Conservation (phyloP, 139 green algal genomes). For the Micractinium sp. region DNA sequence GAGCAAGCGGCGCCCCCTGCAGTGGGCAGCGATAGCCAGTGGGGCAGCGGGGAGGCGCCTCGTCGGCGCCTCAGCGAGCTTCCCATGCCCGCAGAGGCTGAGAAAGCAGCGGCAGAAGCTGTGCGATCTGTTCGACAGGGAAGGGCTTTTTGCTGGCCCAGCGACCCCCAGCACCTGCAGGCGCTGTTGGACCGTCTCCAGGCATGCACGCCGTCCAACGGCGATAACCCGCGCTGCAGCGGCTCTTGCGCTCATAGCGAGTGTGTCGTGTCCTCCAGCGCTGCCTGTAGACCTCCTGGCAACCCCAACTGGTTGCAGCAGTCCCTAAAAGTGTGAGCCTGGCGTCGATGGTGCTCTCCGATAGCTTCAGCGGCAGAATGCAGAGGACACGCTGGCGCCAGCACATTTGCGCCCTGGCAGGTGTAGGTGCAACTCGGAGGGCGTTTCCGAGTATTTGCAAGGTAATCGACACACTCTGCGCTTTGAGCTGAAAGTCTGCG, state of each 20-base stretch:
- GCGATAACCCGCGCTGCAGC: neutral
- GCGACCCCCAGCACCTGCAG: neutral
- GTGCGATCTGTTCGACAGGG: neutral
- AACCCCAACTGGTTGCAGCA: too few relatives aligned
- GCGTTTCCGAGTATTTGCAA: too few relatives aligned
- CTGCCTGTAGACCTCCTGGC: too few relatives aligned
- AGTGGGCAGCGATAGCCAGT: neutral
- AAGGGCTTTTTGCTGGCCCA: neutral
- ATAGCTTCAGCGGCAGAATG: too few relatives aligned
- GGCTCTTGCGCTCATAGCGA: neutral
- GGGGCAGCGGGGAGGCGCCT: neutral
- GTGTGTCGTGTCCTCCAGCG: neutral
- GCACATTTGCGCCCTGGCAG: too few relatives aligned
- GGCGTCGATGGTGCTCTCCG: too few relatives aligned
- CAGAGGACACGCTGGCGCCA: too few relatives aligned
- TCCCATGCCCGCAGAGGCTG: neutral
- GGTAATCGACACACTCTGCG: too few relatives aligned
- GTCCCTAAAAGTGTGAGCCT: too few relatives aligned
- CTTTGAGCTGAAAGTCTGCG: too few relatives aligned
- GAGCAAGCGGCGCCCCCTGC: neutral
- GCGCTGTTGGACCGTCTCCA: neutral
- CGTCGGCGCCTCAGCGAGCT: too few relatives aligned
- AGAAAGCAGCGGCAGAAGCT: neutral
- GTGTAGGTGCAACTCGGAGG: too few relatives aligned
- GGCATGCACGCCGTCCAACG: neutral